Evolutionary conservation across 1,284 basidiomycete species (phyloP), one percentile per base, ranked within the genome.

Genomic region (Vanrija sp.): DNA sequence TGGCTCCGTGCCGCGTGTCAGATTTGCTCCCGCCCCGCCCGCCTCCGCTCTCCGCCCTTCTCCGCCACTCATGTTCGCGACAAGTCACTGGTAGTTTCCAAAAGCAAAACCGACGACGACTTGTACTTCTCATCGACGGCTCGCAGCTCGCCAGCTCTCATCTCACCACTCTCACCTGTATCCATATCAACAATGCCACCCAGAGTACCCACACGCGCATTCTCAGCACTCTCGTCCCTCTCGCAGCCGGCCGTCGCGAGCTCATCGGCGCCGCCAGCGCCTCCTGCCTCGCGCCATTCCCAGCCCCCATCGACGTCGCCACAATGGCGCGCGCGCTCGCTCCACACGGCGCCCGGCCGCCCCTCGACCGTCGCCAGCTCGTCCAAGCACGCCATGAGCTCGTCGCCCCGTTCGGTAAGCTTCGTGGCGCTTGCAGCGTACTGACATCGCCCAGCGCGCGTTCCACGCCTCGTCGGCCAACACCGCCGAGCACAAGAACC

Each of bases 401-500:
- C 36, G 19, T 37, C 25, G 8, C 27, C 25, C 18, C 14, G 20
- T n/a, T 16, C 39, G 12, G 7, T 19, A 10, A 47, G 6, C 45
- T 14, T 9, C 3, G 22, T n/a, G 22, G 16, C 22, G 12, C 6
- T n/a, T 27, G n/a, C 1, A 15, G n/a, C 6, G 25, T 36, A 10
- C 37, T 41, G 36, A 18, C 41, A 6, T 31, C 46, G 6, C 16
- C 25, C 51, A 91, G 88, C 86, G 89, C 63, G 67, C 78, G 12
- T 83, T 95, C 69, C 92, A 95, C 77, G 79, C 85, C 14, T 84
- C 89, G 22, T 67, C 80, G 15, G 72, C 80, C 16, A 73, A 77
- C 42, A 70, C 69, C 53, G 85, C 84, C 2, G 68, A 75, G 7
- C 72, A 83, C n/a, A 96, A 92, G 74, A 86, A 93, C 71, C 96